Evolutionary conservation across 2,329 filamentous ascomycete species (phyloP).

Genomic region (Ophiostoma montium): DNA sequence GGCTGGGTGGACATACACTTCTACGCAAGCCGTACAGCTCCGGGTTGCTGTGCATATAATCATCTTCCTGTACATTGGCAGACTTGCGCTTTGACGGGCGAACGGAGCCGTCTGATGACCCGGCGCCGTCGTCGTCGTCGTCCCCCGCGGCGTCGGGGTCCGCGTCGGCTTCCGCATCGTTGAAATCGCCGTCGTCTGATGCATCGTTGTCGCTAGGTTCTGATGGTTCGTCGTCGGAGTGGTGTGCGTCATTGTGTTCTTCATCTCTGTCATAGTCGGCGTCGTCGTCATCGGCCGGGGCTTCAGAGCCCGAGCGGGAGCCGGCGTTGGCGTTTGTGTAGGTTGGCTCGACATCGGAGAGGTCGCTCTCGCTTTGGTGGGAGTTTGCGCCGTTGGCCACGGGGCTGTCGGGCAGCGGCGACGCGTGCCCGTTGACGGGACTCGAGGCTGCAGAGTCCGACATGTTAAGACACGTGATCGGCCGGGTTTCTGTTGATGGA

Average conservation of each 20-base stretch:
- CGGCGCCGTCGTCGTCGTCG: constrained; percentile 43
- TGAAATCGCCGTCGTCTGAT: constrained; percentile 62
- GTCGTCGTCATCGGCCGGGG: constrained; percentile 17
- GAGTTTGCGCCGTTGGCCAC: constrained; percentile 24
- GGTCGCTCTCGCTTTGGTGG: constrained; percentile 56
- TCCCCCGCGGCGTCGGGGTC: constrained; percentile 62
- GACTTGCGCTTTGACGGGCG: constrained; percentile 61
- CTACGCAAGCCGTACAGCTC: constrained; percentile 87
- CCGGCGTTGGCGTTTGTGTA: constrained; percentile 28
- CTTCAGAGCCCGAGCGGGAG: constrained; percentile 20
- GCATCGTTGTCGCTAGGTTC: constrained; percentile 38
- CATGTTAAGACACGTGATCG: constrained; percentile 47
- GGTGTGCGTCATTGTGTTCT: constrained; percentile 19
- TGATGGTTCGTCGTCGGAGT: constrained; percentile 27
- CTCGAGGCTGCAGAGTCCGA: constrained; percentile 47
- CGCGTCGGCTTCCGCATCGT: constrained; percentile 21
- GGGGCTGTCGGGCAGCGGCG: constrained; percentile 36
- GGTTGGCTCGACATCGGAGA: constrained; percentile 53
- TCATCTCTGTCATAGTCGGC: constrained; percentile 43
- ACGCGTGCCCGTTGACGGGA: constrained; percentile 52
- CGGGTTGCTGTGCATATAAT: constrained; percentile 80
- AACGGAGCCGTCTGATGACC: constrained; percentile 52
- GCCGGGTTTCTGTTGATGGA: constrained; percentile 43
- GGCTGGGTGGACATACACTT: constrained; percentile 49
- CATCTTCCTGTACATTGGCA: constrained; percentile 50